phyloP scores from a whole-genome alignment of 768 basidiomycete species.

The Trametes cubensis region DNA sequence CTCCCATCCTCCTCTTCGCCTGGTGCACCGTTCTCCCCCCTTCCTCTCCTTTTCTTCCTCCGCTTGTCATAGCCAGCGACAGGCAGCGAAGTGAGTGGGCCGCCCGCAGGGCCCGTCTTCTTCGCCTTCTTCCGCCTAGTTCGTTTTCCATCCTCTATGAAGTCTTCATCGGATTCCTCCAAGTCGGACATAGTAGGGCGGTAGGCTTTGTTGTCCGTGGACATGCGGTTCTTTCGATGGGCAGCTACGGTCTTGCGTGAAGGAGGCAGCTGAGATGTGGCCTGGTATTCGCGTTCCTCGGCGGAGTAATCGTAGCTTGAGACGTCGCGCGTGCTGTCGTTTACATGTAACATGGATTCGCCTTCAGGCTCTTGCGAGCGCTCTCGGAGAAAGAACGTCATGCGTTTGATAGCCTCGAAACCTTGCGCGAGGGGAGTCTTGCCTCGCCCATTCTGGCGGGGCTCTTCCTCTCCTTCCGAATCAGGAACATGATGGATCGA shows the following conservation, averaged over 20 bases:
- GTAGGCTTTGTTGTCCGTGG: slow-evolving; percentile 81
- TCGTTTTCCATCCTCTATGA: slow-evolving; percentile 53
- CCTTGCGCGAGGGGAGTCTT: slow-evolving; percentile 73
- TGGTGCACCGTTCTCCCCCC: slow-evolving; percentile 46
- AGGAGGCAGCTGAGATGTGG: slow-evolving; percentile 27
- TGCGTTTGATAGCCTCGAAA: slow-evolving; percentile 55
- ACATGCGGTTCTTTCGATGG: slow-evolving; percentile 64
- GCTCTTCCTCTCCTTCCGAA: slow-evolving; percentile 62
- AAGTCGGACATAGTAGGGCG: slow-evolving; percentile 65
- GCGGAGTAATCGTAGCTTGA: slow-evolving; percentile 77
- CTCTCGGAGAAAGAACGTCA: slow-evolving; percentile 67
- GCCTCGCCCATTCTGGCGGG: slow-evolving; percentile 44
- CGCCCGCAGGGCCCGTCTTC: slow-evolving; percentile 46
- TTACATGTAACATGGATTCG: slow-evolving; percentile 36
- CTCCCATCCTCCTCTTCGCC: slow-evolving; percentile 53
- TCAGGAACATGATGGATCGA: slow-evolving; percentile 67
- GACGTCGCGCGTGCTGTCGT: slow-evolving; percentile 40
- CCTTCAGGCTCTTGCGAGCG: slow-evolving; percentile 59
- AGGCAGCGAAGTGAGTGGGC: slow-evolving; percentile 64
- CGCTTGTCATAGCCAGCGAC: slow-evolving; percentile 68
- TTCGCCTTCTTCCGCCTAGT: slow-evolving; percentile 54
- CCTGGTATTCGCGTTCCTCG: slow-evolving; percentile 69
- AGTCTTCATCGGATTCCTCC: slow-evolving; percentile 64
- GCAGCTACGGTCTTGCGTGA: slow-evolving; percentile 38
- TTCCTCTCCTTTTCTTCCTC: slow-evolving; percentile 47